Evolutionary conservation across 2,329 filamentous ascomycete genomes (phyloP).

Genomic region (Aspergillus unguis): DNA sequence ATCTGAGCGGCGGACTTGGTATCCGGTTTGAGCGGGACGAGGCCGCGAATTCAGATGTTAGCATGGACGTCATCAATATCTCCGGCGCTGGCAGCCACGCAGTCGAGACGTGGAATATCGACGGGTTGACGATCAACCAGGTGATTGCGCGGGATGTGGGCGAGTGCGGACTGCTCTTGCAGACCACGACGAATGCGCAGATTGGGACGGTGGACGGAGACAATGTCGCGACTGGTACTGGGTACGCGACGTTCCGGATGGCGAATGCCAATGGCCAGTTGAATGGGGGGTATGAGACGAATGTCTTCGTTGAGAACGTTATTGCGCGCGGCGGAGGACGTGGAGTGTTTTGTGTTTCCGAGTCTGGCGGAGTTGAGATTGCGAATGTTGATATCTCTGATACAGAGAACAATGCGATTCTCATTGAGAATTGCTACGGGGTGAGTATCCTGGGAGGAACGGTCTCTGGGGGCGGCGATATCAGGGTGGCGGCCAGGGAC

Average conservation of each 20-base stretch:
- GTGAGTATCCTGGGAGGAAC: slow-evolving; percentile 10
- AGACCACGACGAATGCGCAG: slow-evolving; percentile 11
- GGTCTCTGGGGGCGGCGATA: slow-evolving; percentile 10
- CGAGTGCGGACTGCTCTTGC: slow-evolving; percentile 12
- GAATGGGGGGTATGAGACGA: slow-evolving; percentile 9
- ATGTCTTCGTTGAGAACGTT: slow-evolving; percentile 12
- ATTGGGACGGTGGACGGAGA: slow-evolving; percentile 10
- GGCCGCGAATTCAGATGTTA: slow-evolving; percentile 11
- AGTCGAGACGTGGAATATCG: slow-evolving; percentile 16
- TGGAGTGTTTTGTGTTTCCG: slow-evolving; percentile 12
- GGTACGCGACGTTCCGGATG: slow-evolving; percentile 13
- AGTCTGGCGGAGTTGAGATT: slow-evolving; percentile 11
- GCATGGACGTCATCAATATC: slow-evolving; percentile 11
- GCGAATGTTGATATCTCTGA: slow-evolving; percentile 7
- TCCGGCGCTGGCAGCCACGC: slow-evolving; percentile 14
- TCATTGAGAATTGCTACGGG: slow-evolving; percentile 15
- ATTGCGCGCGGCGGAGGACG: slow-evolving; percentile 11
- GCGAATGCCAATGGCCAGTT: slow-evolving; percentile 11
- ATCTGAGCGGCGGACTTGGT: slow-evolving; percentile 11
- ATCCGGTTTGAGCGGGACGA: slow-evolving; percentile 16
- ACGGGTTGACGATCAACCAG: slow-evolving; percentile 11
- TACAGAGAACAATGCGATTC: slow-evolving; percentile 13
- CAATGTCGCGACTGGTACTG: slow-evolving; percentile 10
- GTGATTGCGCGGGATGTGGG: slow-evolving; percentile 12
- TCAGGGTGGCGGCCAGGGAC: slow-evolving; percentile 7